Base-by-base conservation (phyloP, 192 early-diverging fungal genomes). In the Gaertneriomyces sp. region DNA sequence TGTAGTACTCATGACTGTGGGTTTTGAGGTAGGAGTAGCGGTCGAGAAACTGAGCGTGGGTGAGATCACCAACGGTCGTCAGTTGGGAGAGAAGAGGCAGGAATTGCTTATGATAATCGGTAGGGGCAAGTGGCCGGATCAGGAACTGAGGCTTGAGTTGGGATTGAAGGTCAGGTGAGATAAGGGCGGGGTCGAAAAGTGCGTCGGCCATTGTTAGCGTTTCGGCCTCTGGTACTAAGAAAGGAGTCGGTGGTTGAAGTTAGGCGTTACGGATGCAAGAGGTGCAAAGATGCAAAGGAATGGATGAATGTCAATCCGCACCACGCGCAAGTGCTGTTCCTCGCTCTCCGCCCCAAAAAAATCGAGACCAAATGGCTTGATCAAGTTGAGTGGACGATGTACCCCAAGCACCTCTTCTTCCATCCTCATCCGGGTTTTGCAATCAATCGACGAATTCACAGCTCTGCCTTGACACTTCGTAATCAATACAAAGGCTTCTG, bases 81-180 rank as follows among this genome's bases (percentile, higher is more conserved):
- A 98, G 81, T 66, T 89, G 87, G 4, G 85, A 76, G 5, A 95
- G 80, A 7, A 60, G 50, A 19, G 76, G 61, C 19, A 85, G 52
- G 64, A 82, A 85, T 2, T 33, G 25, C 72, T 91, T 94, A 71
- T 87, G 79, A 71, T 86, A 93, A 75, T 98, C 95, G 10, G 79
- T 75, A 43, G 79, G 69, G 61, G 81, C 81, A 16, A 97, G 81
- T 0, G 95, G 92, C 6, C 95, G 79, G 16, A 95, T 71, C 5
- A 76, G 58, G 74, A 91, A 91, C 47, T 86, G 89, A 16, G 72
- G 66, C 19, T 87, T 87, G 39, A 94, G 75, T 40, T 73, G 60
- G 5, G 69, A 76, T 49, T 74, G 78, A 7, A 90, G 81, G 4
- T 85, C 72, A 12, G 80, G 50, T 46, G 90, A 92, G 71, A 94